Evolutionary conservation across 2,329 filamentous ascomycete species (phyloP), one percentile per base, ranked within the genome.

Genomic region (Byssoonygena ceratinophila): DNA sequence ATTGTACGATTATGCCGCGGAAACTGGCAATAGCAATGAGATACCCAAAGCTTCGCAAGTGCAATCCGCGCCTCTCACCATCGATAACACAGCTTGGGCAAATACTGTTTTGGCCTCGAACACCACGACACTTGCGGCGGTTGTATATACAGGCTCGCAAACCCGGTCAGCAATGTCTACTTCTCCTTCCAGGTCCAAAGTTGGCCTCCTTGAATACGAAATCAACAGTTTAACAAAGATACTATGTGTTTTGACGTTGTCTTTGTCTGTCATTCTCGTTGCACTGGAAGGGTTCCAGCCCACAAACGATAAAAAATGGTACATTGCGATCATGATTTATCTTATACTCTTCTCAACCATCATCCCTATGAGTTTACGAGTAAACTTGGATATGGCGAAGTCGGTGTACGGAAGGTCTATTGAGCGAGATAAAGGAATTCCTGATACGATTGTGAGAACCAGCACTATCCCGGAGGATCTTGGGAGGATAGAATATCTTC

Each of bases 281-380:
- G 89, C 87, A 0, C 71, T 97, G 1, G 83, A 96, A 67, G 84
- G 87, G 0, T 92, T 95, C 58, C 76, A 83, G 55, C 69, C 68
- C 32, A 72, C 66, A 5, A 74, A 72, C 51, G 66, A 74, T 55
- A 74, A 75, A 58, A 60, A 67, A 53, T 98, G 92, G 92, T 98
- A 97, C 67, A 82, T 97, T 59, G 91, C 94, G 58, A 94, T 97
- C 62, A 92, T 95, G 82, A 84, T 91, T n/a, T 98, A 97, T 66
- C 73, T 98, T 57, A 94, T 98, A 55, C 76, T 98, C 0, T 98
- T 98, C 74, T 97, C 91, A n/a, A 97, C 91, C 0, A 98, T 98
- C 63, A 94, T 98, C 23, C 92, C 92, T 1, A 96, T 98, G 68
- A 94, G 89, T 70, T 75, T 98, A 59, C 85, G 92, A 47, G 92